phyloP scores from a whole-genome alignment of 139 green algal species.

The Desmodesmus armatus region DNA sequence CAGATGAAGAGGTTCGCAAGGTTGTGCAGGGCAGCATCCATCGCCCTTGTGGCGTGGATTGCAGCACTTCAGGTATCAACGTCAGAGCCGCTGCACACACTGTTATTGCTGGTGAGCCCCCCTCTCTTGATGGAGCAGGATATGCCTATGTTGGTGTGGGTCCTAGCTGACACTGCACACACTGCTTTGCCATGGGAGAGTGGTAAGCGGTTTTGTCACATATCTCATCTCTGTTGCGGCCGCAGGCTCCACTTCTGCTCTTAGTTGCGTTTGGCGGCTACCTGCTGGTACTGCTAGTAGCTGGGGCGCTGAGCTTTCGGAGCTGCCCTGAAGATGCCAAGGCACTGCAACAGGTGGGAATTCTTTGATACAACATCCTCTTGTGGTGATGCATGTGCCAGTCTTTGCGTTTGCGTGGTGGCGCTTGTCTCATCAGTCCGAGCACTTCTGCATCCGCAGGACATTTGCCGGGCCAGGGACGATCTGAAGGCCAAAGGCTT shows the following conservation, averaged over 20 bases:
- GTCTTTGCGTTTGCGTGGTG: no score
- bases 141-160: no score
- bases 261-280: constrained; percentile 50
- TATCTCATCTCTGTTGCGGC: neutral
- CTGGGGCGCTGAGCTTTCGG: constrained; percentile 63
- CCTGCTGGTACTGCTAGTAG: constrained; percentile 50
- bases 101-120: neutral
- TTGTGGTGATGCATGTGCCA: neutral
- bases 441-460: neutral
- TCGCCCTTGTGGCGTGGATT: no score
- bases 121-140: neutral
- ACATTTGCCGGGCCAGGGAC: constrained; percentile 2
- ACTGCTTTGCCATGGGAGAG: neutral
- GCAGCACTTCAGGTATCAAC: neutral
- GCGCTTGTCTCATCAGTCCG: neutral
- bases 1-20: no score
- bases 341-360: constrained; percentile 55
- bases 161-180: no score
- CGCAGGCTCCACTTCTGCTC: constrained; percentile 54
- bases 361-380: neutral
- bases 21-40: no score
- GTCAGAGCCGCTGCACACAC: neutral
- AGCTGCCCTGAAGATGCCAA: constrained; percentile 62
- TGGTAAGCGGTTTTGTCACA: neutral
- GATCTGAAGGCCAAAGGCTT: neutral